These are phyloP conservation scores for Diaporthe citriasiana DNA, from an alignment of 2,329 filamentous ascomycete genomes.

Conservation along the genomic window DNA sequence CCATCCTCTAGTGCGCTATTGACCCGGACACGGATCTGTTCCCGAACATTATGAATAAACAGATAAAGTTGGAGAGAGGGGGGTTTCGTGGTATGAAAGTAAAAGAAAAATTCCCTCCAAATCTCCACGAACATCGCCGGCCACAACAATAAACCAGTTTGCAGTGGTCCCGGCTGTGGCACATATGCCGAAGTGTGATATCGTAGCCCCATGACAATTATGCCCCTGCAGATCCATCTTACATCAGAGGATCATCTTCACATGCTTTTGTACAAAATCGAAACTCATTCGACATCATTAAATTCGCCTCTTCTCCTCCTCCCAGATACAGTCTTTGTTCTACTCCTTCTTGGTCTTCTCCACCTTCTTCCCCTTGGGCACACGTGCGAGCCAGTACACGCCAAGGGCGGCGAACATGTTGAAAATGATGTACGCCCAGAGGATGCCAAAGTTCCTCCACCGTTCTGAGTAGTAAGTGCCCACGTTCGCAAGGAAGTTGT, in stretches of 20 bases:
- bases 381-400: conserved; percentile 61
- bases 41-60: conserved; percentile 9
- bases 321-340: background rate
- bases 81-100: background rate
- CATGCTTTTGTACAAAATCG: conserved; percentile 4
- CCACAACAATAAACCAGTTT: conserved; percentile 6
- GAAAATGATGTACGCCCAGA: conserved; percentile 64
- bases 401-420: conserved; percentile 61
- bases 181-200: background rate
- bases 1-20: conserved; percentile 13
- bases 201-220: background rate
- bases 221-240: background rate
- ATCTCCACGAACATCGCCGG: background rate
- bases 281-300: conserved; percentile 9
- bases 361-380: conserved; percentile 52
- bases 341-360: conserved; percentile 34
- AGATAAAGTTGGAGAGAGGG: background rate
- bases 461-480: conserved; percentile 60
- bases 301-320: background rate
- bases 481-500: conserved; percentile 53
- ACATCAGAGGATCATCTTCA: background rate
- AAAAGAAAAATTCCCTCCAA: background rate
- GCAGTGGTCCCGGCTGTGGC: background rate
- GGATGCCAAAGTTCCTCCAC: conserved; percentile 68
- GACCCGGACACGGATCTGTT: background rate